Evolutionary conservation across 192 early-diverging fungal genomes (phyloP), one percentile per base, ranked within the genome.

Genomic region (Umbelopsis vinacea): DNA sequence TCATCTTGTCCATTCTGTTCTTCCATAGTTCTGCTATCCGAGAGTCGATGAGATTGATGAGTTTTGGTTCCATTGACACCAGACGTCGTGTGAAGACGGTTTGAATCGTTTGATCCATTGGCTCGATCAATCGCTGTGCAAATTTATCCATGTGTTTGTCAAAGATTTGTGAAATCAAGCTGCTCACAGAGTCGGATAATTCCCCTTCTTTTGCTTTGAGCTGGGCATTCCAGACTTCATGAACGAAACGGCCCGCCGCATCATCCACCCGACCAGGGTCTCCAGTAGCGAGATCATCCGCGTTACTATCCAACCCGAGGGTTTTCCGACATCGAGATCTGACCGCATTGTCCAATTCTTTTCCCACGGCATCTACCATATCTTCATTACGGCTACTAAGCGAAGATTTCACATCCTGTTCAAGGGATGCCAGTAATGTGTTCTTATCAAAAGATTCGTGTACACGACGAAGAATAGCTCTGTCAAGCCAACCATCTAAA

Each of bases 21-120:
- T 63, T 63, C 57, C 57, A 63, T 12, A 63, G 17, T 35, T 63
- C 57, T 29, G 57, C 57, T 63, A 63, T 63, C 26, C 57, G 57
- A 14, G 57, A 29, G 33, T 63, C 57, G 19, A 63, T 37, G 12
- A 37, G 29, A 37, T 63, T 63, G 57, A 37, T 63, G 2, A 63
- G 57, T 19, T 63, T 63, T 8, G 57, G 57, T 37, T 63, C 57
- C 57, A 63, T 37, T 63, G 57, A 22, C 2, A 63, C 5, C 11
- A 63, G 17, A 37, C 57, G 57, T 37, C 57, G 57, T 10, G 57
- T 35, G 33, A 63, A 63, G 11, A 63, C 57, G 0, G 57, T 35
- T 19, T 63, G 29, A 14, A 63, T 63, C 37, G 57, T 37, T 37
- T 63, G 29, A 37, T 63, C 57, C 57, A 63, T 63, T 11, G 57